Evolutionary conservation across 2,329 filamentous ascomycete species (phyloP).

Genomic region (Trichothecium sympodiale): DNA sequence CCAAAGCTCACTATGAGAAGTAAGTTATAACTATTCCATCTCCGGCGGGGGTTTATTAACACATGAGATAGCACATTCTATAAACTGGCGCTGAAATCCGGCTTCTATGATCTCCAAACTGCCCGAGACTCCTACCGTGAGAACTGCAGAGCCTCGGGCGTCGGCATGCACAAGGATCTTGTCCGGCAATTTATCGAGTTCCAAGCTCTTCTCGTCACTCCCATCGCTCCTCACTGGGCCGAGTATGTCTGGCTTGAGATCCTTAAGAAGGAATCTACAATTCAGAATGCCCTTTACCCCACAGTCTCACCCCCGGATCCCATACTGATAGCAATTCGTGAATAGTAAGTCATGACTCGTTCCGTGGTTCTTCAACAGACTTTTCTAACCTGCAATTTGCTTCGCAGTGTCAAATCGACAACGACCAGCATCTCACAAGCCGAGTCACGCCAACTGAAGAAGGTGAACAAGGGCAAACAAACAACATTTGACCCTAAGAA

Average conservation of each 20-base stretch:
- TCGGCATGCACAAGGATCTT: constrained; percentile 79
- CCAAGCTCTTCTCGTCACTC: constrained; percentile 70
- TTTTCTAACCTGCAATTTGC: not conserved
- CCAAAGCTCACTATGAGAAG: constrained; percentile 64
- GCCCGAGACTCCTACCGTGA: constrained; percentile 80
- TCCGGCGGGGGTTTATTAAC: not conserved
- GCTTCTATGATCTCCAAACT: constrained; percentile 6
- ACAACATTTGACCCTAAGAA: constrained; percentile 79
- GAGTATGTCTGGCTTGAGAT: constrained; percentile 94
- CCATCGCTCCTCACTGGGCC: constrained; percentile 85
- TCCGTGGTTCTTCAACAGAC: too few relatives aligned
- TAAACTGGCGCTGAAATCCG: constrained; percentile 60
- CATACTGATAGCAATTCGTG: constrained; percentile 50
- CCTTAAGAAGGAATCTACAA: constrained; percentile 60
- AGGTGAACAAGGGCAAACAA: constrained; percentile 85
- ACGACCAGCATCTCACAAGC: constrained; percentile 37
- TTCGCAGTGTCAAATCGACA: not conserved
- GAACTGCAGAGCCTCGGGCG: constrained; percentile 60
- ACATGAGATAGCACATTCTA: constrained; percentile 50
- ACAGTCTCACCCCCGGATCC: constrained; percentile 37
- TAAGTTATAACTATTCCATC: not conserved
- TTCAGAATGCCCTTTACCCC: constrained; percentile 74
- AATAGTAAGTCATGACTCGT: constrained; percentile 1
- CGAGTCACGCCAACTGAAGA: constrained; percentile 74
- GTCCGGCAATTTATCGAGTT: constrained; percentile 74